Evolutionary conservation across 2,329 filamentous ascomycete species (phyloP).

Genomic region (Dactylellina haptotyla): DNA sequence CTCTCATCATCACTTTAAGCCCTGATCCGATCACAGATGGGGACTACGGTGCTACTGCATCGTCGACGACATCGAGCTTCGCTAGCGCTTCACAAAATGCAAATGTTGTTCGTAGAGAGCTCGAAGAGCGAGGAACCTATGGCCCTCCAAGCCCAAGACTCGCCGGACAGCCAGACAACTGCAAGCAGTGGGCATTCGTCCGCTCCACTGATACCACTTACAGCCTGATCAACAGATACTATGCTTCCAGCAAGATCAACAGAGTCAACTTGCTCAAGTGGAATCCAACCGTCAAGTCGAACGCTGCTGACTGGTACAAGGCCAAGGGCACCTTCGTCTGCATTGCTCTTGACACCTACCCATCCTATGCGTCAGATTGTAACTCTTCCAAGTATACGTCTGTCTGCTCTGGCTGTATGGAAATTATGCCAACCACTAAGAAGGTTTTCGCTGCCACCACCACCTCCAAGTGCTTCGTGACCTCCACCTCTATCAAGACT

Average conservation of each 20-base stretch:
- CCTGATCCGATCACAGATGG: conserved; percentile 2
- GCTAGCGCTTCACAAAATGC: no score
- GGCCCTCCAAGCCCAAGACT: conserved; percentile 5
- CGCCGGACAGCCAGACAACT: conserved; percentile 9
- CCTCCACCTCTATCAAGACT: conserved; percentile 3
- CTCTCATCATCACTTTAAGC: background rate
- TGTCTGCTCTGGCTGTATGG: conserved; percentile 15
- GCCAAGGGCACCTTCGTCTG: conserved; percentile 21
- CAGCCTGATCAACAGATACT: conserved; percentile 23
- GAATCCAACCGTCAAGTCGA: conserved; percentile 29
- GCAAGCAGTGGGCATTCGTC: conserved; percentile 25
- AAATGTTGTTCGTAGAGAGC: background rate
- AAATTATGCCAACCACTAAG: conserved; percentile 19
- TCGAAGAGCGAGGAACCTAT: background rate
- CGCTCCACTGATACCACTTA: conserved; percentile 9
- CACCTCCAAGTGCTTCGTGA: conserved; percentile 7
- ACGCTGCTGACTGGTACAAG: conserved; percentile 1
- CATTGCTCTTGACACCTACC: conserved; percentile 12
- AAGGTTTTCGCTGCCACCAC: conserved; percentile 16
- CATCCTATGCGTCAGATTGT: conserved; percentile 18
- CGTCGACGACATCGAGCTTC: no score
- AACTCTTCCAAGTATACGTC: conserved; percentile 19
- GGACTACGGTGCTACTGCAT: background rate
- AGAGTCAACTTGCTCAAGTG: conserved; percentile 19
- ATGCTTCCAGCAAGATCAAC: conserved; percentile 5